Evolutionary conservation across 805 yeast species (phyloP), one percentile per base, ranked within the genome.

Genomic region (Saccharomycopsis guyanensis): DNA sequence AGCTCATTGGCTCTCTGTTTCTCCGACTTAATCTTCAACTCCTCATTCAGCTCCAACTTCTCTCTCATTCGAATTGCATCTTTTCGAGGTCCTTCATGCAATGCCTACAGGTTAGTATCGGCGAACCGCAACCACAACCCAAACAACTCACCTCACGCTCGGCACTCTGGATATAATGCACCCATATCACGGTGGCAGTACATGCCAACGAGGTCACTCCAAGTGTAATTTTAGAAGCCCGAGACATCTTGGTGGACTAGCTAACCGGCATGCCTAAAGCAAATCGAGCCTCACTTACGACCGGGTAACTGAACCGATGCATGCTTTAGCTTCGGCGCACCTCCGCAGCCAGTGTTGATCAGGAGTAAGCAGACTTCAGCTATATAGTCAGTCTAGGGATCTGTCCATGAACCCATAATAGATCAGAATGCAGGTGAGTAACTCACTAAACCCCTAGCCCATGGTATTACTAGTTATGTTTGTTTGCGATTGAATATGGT

Each of bases 81-180:
- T 56, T 84, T 84, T 56, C 84, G 76, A 3, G 95, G 95, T 1
- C 96, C 96, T 56, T 76, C 85, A 57, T 82, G 80, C 39, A 86
- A 66, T 2, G 82, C 80, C 76, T 71, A n/a, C 12, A 27, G 13
- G 40, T 42, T 42, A 42, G 45, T 42, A 42, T 36, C 10, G 27
- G 18, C n/a, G n/a, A n/a, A n/a, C n/a, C n/a, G 24, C 18, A 37
- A 16, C 27, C 16, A 43, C 20, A 29, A 37, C 10, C 44, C 38
- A 19, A 15, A 36, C 19, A 38, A 19, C 75, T 50, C 56, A 69
- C 75, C 16, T 76, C 80, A 57, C 86, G 71, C 59, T 86, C 95
- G 51, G 73, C 64, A 33, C 73, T 73, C 55, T 87, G 94, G 38
- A 82, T 71, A 47, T 71, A 71, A 62, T 82, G 85, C 38, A 86